A percentile compares a stretch with the other conserved stretches of the same genome.
Evolutionary conservation across 2,329 filamentous ascomycete genomes (phyloP).

Genomic region (Alternaria triticina): DNA sequence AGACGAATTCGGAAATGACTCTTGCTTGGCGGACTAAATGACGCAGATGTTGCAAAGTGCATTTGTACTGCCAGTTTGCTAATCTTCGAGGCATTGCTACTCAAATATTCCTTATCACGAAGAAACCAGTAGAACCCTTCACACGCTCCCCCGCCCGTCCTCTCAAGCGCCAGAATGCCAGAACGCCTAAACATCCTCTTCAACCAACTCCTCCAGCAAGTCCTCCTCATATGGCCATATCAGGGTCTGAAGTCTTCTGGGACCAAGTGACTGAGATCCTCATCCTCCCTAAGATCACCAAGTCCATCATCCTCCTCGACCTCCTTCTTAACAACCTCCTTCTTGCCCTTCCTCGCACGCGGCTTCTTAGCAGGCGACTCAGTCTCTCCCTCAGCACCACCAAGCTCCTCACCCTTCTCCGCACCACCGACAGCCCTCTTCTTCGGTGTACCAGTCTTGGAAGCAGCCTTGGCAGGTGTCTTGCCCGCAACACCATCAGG

Average conservation of each 20-base stretch:
- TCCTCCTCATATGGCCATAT: too few relatives aligned
- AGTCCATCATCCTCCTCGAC: not conserved
- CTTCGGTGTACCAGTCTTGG: too few relatives aligned
- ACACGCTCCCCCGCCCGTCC: accelerated
- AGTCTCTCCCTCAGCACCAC: not conserved
- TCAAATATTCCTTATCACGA: not conserved
- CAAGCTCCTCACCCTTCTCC: not conserved
- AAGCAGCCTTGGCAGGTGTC: too few relatives aligned
- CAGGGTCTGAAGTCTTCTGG: too few relatives aligned
- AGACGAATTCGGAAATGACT: not conserved
- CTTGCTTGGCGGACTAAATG: not conserved
- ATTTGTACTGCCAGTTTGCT: not conserved
- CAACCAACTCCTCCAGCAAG: not conserved
- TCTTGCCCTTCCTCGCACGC: not conserved
- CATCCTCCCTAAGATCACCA: too few relatives aligned
- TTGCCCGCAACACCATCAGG: too few relatives aligned
- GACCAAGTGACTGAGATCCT: too few relatives aligned
- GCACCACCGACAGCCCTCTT: not conserved
- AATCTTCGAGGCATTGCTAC: not conserved
- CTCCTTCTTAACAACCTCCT: not conserved
- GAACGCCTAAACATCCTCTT: accelerated
- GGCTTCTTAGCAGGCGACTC: not conserved
- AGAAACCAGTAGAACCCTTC: not conserved
- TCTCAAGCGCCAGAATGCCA: not conserved
- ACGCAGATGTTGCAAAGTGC: not conserved